These are phyloP conservation scores for Yamadazyma sp. DNA, from an alignment of 1,139 yeast genomes.

Conservation along the genomic window DNA sequence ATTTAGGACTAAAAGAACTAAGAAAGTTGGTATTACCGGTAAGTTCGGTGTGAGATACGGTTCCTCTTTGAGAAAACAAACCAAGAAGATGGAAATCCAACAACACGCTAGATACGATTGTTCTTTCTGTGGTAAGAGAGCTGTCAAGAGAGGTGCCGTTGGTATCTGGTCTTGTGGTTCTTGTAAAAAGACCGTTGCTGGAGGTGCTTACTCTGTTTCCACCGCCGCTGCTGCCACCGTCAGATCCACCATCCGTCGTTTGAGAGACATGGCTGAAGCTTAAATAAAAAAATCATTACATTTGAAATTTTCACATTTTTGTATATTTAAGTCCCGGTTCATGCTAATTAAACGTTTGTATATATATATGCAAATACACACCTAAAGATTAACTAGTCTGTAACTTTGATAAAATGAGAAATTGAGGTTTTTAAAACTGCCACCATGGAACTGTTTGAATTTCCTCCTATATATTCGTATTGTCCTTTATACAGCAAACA, in stretches of 20 bases:
- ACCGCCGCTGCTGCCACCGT: constrained; percentile 99
- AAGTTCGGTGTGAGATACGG: constrained; percentile 99
- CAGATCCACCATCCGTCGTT: constrained; percentile 99
- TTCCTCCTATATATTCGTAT: constrained; percentile 78
- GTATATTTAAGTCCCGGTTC: constrained; percentile 20
- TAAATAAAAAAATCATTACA: constrained; percentile 35
- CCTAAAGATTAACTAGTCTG: not conserved
- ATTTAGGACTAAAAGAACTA: constrained; percentile 96
- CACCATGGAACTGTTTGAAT: constrained; percentile 26
- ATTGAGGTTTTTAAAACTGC: not conserved
- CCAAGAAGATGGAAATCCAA: constrained; percentile 98
- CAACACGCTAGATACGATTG: constrained; percentile 99
- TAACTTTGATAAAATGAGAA: too few species aligned
- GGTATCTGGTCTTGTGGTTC: constrained; percentile 99
- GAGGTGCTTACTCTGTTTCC: constrained; percentile 99
- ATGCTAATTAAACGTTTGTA: constrained; percentile 6
- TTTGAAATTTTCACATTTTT: constrained; percentile 8
- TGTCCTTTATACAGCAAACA: constrained; percentile 94
- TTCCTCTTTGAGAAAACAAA: constrained; percentile 99
- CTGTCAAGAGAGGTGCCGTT: constrained; percentile 96
- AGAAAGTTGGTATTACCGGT: constrained; percentile 99
- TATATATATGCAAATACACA: constrained; percentile 5
- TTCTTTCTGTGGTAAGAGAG: constrained; percentile 99
- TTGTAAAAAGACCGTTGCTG: constrained; percentile 96
- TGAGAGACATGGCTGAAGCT: constrained; percentile 99